Conservation (phyloP, 1,284 basidiomycete species). For the Paramarasmius palmivorus region DNA sequence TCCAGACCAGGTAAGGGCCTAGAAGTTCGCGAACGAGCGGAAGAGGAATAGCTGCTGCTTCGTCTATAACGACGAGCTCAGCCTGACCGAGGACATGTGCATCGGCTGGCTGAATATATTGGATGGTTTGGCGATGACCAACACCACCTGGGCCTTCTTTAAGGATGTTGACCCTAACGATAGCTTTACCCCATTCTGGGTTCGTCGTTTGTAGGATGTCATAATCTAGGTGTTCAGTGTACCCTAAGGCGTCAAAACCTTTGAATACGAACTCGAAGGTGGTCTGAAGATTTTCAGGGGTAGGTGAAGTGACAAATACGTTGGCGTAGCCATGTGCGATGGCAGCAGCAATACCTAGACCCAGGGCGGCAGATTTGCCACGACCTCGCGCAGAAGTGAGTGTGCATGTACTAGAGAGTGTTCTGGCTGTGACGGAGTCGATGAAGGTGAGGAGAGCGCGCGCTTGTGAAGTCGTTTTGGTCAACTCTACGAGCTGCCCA, state of each 20-base stretch:
- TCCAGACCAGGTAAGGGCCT: slow-evolving; percentile 97
- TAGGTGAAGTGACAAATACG: slow-evolving; percentile 97
- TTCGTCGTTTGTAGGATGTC: slow-evolving; percentile 95
- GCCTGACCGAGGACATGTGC: slow-evolving; percentile 97
- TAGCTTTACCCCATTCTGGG: slow-evolving; percentile 93
- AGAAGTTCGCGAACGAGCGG: slow-evolving; percentile 94
- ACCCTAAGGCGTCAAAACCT: slow-evolving; percentile 92
- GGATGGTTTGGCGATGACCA: slow-evolving; percentile 91
- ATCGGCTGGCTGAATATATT: slow-evolving; percentile 99
- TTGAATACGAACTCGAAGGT: slow-evolving; percentile 99
- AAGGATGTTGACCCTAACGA: slow-evolving; percentile 96
- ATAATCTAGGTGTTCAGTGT: slow-evolving; percentile 98
- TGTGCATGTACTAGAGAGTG: slow-evolving; percentile 91
- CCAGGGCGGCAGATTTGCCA: slow-evolving; percentile 96
- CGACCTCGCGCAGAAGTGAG: slow-evolving; percentile 94
- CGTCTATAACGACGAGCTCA: slow-evolving; percentile 97
- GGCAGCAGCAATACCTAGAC: slow-evolving; percentile 91
- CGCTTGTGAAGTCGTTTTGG: slow-evolving; percentile 92
- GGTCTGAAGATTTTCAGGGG: slow-evolving; percentile 96
- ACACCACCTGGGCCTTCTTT: slow-evolving; percentile 31
- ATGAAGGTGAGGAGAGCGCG: slow-evolving; percentile 91
- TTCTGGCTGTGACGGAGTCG: slow-evolving; percentile 90
- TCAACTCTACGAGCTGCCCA: slow-evolving; percentile 88
- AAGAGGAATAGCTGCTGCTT: slow-evolving; percentile 97
- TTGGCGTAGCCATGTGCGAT: slow-evolving; percentile 96